Percentiles rank a stretch among this genome's conserved stretches.
These are phyloP conservation scores for Seiridium unicorne DNA, from an alignment of 2,329 filamentous ascomycete genomes.

Conservation along the genomic window DNA sequence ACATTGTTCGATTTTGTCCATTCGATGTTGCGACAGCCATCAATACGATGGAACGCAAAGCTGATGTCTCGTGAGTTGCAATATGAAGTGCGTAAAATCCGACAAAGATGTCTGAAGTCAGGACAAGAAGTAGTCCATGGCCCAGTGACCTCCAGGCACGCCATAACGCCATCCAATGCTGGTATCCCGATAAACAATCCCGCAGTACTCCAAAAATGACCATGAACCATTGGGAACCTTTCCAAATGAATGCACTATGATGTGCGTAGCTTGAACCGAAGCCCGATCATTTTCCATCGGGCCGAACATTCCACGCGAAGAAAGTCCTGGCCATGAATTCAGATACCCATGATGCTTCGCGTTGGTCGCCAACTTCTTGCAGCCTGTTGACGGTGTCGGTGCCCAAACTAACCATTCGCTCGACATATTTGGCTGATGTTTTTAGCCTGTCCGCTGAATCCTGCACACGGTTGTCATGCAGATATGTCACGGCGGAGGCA, in stretches of 20 bases:
- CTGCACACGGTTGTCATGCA: slow-evolving; percentile 24
- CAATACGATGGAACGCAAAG: no score
- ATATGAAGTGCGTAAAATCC: no score
- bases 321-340: slow-evolving; percentile 11
- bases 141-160: no score
- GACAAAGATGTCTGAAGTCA: no score
- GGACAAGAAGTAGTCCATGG: no score
- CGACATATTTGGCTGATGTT: neutral
- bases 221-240: neutral
- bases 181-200: no score
- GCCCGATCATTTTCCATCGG: neutral
- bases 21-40: no score
- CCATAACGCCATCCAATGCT: no score
- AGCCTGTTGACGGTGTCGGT: slow-evolving; percentile 9
- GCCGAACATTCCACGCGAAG: slow-evolving; percentile 10
- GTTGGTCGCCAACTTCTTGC: slow-evolving; percentile 7
- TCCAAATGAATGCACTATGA: neutral
- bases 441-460: neutral
- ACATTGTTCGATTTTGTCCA: no score
- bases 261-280: neutral
- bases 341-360: slow-evolving; percentile 12
- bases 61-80: no score
- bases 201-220: no score
- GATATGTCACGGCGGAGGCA: slow-evolving; percentile 44
- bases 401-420: slow-evolving; percentile 9